Evolutionary conservation across 2,329 filamentous ascomycete genomes (phyloP).

Genomic region (Colletotrichum siamense): DNA sequence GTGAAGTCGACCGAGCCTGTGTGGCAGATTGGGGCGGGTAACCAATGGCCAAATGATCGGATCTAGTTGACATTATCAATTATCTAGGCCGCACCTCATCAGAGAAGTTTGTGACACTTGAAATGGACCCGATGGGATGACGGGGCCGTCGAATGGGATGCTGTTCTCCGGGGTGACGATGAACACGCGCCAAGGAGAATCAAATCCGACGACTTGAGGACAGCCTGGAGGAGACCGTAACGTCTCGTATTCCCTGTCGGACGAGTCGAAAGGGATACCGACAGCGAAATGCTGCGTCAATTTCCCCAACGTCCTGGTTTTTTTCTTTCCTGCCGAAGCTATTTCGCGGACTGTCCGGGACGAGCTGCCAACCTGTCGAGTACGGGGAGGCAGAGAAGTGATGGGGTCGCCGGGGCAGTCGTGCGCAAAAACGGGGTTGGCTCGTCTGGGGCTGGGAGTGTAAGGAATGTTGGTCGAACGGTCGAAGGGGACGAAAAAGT

Average conservation of each 20-base stretch:
- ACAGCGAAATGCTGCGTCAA: background rate
- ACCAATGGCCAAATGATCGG: constrained; percentile 86
- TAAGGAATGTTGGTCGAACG: constrained; percentile 22
- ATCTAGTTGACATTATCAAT: constrained; percentile 94
- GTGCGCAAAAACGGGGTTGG: constrained; percentile 3
- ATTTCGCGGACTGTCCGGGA: background rate
- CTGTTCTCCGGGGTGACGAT: background rate
- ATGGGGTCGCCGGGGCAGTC: background rate
- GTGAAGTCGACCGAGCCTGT: constrained; percentile 78
- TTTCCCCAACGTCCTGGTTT: background rate
- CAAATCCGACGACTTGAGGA: constrained; percentile 4
- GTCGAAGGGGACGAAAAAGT: background rate
- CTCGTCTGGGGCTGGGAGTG: background rate
- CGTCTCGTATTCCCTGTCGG: constrained; percentile 13
- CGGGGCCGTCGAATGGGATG: constrained; percentile 1
- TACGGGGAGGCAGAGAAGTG: background rate
- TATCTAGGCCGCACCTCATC: constrained; percentile 64
- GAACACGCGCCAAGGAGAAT: background rate
- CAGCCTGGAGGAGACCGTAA: background rate
- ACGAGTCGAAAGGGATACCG: background rate
- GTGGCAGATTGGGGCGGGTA: constrained; percentile 74
- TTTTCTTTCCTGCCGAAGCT: background rate
- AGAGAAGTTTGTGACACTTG: constrained; percentile 23
- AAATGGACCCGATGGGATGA: background rate
- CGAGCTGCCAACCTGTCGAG: background rate